phyloP scores from a whole-genome alignment of 768 basidiomycete species.

The Amyloporia xantha region DNA sequence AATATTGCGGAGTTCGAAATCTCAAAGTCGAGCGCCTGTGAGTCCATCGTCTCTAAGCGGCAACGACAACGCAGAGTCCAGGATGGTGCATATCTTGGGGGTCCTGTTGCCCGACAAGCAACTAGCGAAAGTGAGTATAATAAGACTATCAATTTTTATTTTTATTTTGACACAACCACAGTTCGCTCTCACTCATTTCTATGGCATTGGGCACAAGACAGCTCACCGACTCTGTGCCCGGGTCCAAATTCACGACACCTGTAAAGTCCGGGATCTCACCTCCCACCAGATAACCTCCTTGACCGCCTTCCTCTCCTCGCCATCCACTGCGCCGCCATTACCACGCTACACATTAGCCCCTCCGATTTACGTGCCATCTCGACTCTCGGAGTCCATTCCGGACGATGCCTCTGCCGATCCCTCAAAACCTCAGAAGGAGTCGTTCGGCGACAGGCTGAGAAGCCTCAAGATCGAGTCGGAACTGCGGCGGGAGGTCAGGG shows the following conservation, averaged over 20 bases:
- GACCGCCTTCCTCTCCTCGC: slow-evolving; percentile 92
- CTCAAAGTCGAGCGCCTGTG: too few species aligned
- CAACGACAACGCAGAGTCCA: too few species aligned
- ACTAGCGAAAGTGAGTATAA: slow-evolving; percentile 54
- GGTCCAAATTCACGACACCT: slow-evolving; percentile 83
- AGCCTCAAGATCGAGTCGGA: slow-evolving; percentile 85
- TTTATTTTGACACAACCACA: slow-evolving; percentile 25
- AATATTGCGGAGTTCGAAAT: too few species aligned
- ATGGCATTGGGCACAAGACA: slow-evolving; percentile 75
- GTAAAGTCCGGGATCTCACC: slow-evolving; percentile 75
- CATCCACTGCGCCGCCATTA: slow-evolving; percentile 63
- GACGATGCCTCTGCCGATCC: slow-evolving; percentile 4
- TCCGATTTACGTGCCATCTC: slow-evolving; percentile 42
- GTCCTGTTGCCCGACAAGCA: slow-evolving; percentile 74
- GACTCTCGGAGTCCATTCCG: slow-evolving; percentile 30
- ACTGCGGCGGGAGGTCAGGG: slow-evolving; percentile 70
- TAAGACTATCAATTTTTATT: neutral
- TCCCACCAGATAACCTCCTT: slow-evolving; percentile 85
- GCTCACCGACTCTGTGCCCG: slow-evolving; percentile 84
- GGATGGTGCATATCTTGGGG: slow-evolving; percentile 85
- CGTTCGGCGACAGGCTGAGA: slow-evolving; percentile 55
- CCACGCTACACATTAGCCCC: slow-evolving; percentile 62
- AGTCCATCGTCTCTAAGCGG: too few species aligned
- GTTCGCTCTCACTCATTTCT: slow-evolving; percentile 89
- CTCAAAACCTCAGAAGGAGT: slow-evolving; percentile 5